A percentile compares a stretch with the other conserved stretches of the same genome.
phyloP scores from a whole-genome alignment of 208 protist species.

The Trypanosoma boissoni region DNA sequence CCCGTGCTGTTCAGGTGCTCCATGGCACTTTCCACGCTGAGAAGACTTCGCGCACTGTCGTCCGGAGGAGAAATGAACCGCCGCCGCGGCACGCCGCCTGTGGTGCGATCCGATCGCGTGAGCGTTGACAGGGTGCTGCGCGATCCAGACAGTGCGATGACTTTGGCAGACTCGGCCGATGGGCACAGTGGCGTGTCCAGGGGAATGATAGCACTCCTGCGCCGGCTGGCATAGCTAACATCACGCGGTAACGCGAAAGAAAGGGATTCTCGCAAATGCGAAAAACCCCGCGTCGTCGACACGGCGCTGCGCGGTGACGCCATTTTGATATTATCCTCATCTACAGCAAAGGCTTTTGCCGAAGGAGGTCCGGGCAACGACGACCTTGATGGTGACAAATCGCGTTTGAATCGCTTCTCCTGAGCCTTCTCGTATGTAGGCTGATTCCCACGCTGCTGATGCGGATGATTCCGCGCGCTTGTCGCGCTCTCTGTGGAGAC shows the following conservation, averaged over 20 bases:
- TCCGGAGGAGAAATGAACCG: background rate
- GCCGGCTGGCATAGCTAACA: background rate
- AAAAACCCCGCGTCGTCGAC: constrained; percentile 38
- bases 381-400: background rate
- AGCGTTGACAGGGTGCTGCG: constrained; percentile 13
- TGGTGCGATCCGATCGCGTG: background rate
- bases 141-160: background rate
- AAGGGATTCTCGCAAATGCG: constrained; percentile 49
- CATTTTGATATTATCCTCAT: background rate
- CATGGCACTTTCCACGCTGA: constrained; percentile 17
- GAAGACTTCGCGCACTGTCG: constrained; percentile 22
- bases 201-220: constrained; percentile 8
- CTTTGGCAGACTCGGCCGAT: background rate
- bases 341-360: background rate
- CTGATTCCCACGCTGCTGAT: constrained; percentile 1
- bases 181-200: constrained; percentile 2
- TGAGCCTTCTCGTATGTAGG: constrained; percentile 8
- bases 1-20: constrained; percentile 24
- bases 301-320: constrained; percentile 11
- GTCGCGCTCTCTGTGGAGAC: background rate
- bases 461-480: constrained; percentile 2
- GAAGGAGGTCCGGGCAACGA: background rate
- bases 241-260: constrained; percentile 20
- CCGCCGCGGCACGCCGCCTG: background rate
- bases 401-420: background rate